Evolutionary conservation across 1,139 yeast species (phyloP), one percentile per base, ranked within the genome.

Genomic region (Yamadazyma membranifaciens): DNA sequence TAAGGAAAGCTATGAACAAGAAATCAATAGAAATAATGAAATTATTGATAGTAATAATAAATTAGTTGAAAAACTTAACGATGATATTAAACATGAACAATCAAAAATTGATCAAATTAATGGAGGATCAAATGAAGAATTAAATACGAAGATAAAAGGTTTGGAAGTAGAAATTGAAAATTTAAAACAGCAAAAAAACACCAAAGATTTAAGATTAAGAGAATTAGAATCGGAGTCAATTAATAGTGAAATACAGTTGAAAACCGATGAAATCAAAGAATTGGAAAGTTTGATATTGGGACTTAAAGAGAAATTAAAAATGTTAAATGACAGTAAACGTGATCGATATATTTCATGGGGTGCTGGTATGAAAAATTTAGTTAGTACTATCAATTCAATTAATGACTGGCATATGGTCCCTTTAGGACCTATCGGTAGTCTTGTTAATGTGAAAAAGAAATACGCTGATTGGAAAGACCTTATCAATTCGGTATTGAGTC

Each of bases 371-470:
- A 63, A 58, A 16, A 38, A 43, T 1, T 62, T 80, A 6, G 52
- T 83, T 9, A 48, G 52, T 1, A 76, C 65, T 1, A 76, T 87
- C 10, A 54, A 65, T 14, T 48, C 51, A 6, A 52, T 33, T 45
- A 48, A 35, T 27, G 55, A 40, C 65, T 86, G 76, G 72, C 69
- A 66, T 15, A 49, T 57, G 2, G 54, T 51, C 16, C 95, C 95
- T 0, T 59, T 86, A n/a, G 98, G 98, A 0, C 99, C 99, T 0
- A 45, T 91, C 1, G 98, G 97, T 0, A 52, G 70, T 7, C 67
- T 67, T 44, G 69, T 89, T 2, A 69, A 76, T 9, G 66, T 92
- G 12, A 85, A 80, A 49, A 57, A 63, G 1, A 79, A 73, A 14
- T 77, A 63, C 48, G 63, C 69, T n/a, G 60, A 70, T 32, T 91